Conservation (phyloP, 352 stramenopile genomes). For the Phytophthora fragariaefolia region DNA sequence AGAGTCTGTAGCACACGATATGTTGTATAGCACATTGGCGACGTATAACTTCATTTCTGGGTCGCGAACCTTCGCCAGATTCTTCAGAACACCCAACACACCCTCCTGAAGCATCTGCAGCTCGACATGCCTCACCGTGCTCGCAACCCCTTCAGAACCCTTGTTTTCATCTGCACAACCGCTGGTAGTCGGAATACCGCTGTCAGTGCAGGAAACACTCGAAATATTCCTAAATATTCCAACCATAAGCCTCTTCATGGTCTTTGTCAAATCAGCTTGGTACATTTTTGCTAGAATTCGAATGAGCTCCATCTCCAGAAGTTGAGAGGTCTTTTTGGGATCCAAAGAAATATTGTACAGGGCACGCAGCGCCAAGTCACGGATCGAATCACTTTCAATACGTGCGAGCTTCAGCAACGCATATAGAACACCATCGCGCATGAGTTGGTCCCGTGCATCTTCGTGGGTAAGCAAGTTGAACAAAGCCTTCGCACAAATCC, state of each 20-base stretch:
- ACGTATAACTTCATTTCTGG: constrained; percentile 87
- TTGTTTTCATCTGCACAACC: constrained; percentile 7
- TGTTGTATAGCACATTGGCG: constrained; percentile 85
- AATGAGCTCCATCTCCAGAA: constrained; percentile 87
- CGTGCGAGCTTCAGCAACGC: constrained; percentile 86
- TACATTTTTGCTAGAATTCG: constrained; percentile 81
- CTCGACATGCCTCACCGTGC: constrained; percentile 28
- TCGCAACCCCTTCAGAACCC: constrained; percentile 2
- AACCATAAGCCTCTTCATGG: constrained; percentile 81
- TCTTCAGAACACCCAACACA: constrained; percentile 65
- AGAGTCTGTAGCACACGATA: constrained; percentile 63
- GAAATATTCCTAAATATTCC: constrained; percentile 83
- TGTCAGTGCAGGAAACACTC: constrained; percentile 23
- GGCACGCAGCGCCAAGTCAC: constrained; percentile 68
- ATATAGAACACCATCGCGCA: constrained; percentile 83
- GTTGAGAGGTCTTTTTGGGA: constrained; percentile 45
- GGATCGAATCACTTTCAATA: constrained; percentile 78
- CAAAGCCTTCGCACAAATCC: constrained; percentile 81
- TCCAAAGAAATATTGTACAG: constrained; percentile 85
- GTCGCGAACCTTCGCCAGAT: constrained; percentile 75
- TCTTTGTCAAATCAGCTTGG: constrained; percentile 68
- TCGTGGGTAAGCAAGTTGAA: constrained; percentile 90
- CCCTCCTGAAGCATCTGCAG: constrained; percentile 72
- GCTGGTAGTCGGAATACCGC: not conserved
- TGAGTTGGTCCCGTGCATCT: constrained; percentile 72